Base-by-base conservation (phyloP, 2,329 filamentous ascomycete genomes). In the Orbilia javanica region DNA sequence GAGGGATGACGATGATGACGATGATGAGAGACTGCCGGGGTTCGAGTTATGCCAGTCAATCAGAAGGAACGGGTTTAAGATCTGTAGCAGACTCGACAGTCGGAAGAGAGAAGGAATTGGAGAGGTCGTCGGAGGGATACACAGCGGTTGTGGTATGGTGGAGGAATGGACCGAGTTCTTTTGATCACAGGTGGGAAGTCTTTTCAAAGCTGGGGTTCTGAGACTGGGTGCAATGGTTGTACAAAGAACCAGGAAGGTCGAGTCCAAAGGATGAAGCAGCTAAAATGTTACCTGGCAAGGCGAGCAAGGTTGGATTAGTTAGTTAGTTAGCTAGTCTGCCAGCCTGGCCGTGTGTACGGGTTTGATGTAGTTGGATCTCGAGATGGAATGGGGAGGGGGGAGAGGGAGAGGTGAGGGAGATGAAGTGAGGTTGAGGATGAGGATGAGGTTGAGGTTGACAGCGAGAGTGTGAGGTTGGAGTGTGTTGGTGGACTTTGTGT, bases 131-230 rank as follows among this genome's bases (percentile, higher is more conserved):
- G 29, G 57, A 66, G 50, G 42, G 50, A 70, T n/a, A n/a, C 42
- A 77, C 52, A 55, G 44, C 36, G 48, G 42, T 46, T 60, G 65
- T 36, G 66, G 65, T 77, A 66, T 62, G 73, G 63, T 50, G 62
- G 22, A 50, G 39, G 73, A 77, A 77, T 77, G 65, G 60, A 57
- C 25, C 48, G 55, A 60, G 50, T 60, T 69, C 50, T 34, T 44
- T 20, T 44, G 66, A 71, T 63, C 73, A 77, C 66, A 50, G 55
- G 66, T 67, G 52, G 27, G 48, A 66, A 52, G n/a, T n/a, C n/a
- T 53, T 67, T 63, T 63, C 20, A 66, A 62, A 67, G 44, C 60
- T 50, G 27, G 27, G 55, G 57, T 39, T 20, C 31, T 39, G 57
- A 57, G 57, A 52, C 73, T 60, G 66, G 42, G 57, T 39, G 65